Evolutionary conservation across 1,284 basidiomycete species (phyloP), one percentile per base, ranked within the genome.

Genomic region (Tilletia horrida): DNA sequence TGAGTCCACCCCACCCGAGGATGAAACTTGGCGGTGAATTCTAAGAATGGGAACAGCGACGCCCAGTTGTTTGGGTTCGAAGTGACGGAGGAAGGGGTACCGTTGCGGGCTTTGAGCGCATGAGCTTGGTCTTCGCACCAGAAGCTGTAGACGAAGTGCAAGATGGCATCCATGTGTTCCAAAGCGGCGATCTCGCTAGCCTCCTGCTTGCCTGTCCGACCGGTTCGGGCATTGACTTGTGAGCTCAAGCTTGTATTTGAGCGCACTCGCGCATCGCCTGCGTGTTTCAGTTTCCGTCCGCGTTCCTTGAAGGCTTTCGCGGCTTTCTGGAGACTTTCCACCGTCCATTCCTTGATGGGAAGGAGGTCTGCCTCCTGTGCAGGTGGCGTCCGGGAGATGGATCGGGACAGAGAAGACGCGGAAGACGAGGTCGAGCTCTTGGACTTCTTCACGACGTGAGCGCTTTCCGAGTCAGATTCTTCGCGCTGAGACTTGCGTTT

Each of bases 131-230:
- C 85, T 57, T 85, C 84, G 69, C 83, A 83, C 78, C 83, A 85
- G 72, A 84, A 85, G 25, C 83, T 78, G 70, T 84, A 85, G 18
- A 84, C 79, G 76, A 83, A 86, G 6, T 85, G 79, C 3, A 85
- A 75, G 31, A 84, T 78, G 16, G 85, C 83, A 68, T 86, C 85
- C 35, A 84, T 83, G 63, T 84, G 82, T 69, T 83, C 81, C 14
- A 84, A 73, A 0, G 83, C 72, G 6, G 83, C 83, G 29, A 83
- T 73, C 2, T 83, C 67, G 29, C 50, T 65, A 14, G 68, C 70
- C 25, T 67, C 55, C 29, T 59, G 55, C 55, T 29, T 59, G 13
- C 25, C n/a, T n/a, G 16, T 40, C 29, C 29, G 27, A 11, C 3
- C 6, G 18, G 16, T 59, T 13, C 55, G 16, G 3, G 45, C 3